These are phyloP conservation scores for Calonectria honghensis DNA, from an alignment of 2,329 filamentous ascomycete genomes.

Conservation along the genomic window DNA sequence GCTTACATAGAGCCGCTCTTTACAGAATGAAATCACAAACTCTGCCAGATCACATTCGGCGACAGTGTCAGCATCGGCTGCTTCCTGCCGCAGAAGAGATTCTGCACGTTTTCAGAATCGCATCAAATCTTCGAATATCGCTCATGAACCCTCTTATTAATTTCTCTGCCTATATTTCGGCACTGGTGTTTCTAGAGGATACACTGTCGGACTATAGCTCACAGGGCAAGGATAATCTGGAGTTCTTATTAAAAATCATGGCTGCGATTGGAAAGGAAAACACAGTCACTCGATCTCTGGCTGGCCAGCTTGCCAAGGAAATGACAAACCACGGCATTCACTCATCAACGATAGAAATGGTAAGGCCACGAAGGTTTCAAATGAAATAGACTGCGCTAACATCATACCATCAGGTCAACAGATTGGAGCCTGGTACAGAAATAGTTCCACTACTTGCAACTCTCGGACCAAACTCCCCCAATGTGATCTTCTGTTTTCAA, in stretches of 20 bases:
- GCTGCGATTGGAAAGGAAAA: slow-evolving; percentile 78
- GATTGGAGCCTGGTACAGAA: slow-evolving; percentile 17
- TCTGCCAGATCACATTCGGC: slow-evolving; percentile 58
- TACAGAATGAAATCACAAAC: slow-evolving; percentile 75
- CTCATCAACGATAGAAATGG: slow-evolving; percentile 47
- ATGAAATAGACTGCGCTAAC: not conserved
- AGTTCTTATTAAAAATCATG: slow-evolving; percentile 80
- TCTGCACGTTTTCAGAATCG: slow-evolving; percentile 80
- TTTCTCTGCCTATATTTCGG: slow-evolving; percentile 82
- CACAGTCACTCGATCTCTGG: slow-evolving; percentile 80
- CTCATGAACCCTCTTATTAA: slow-evolving; percentile 82
- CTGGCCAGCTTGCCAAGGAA: slow-evolving; percentile 81
- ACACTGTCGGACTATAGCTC: slow-evolving; percentile 77
- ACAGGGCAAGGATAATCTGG: slow-evolving; percentile 70
- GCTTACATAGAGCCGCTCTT: slow-evolving; percentile 87
- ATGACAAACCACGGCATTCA: slow-evolving; percentile 64
- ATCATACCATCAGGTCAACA: slow-evolving; percentile 31
- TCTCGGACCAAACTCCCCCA: not conserved
- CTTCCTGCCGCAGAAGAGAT: slow-evolving; percentile 88
- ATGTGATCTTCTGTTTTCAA: slow-evolving; percentile 21
- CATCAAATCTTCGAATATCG: slow-evolving; percentile 57
- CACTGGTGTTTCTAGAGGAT: slow-evolving; percentile 83
- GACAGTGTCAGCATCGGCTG: slow-evolving; percentile 76
- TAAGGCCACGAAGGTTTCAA: not conserved
- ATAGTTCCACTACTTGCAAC: slow-evolving; percentile 3